These are phyloP conservation scores for Fusarium duplospermum DNA, from an alignment of 2,329 filamentous ascomycete species.

Conservation along the genomic window DNA sequence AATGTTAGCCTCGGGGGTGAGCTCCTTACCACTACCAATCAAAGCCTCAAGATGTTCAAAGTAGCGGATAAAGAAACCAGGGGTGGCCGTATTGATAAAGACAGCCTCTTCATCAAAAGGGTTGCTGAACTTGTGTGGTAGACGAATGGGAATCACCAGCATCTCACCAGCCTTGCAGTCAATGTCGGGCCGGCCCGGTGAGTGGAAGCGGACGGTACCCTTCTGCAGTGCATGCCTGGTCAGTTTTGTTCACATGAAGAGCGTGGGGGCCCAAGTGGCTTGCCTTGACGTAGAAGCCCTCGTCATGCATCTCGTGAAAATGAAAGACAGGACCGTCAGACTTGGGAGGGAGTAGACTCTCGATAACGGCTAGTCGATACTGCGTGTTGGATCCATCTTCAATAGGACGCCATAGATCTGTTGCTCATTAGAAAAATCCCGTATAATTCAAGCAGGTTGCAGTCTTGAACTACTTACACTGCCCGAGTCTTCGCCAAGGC, in stretches of 20 bases:
- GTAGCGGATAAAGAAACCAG: conserved; percentile 38
- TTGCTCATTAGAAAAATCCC: background rate
- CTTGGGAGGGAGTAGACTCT: conserved; percentile 32
- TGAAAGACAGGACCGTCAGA: conserved; percentile 35
- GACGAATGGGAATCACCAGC: conserved; percentile 37
- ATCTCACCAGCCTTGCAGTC: conserved; percentile 38
- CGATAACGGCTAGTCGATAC: conserved; percentile 32
- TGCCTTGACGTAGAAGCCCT: conserved; percentile 36
- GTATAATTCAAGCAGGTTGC: background rate
- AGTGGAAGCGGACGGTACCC: conserved; percentile 38
- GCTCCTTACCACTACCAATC: conserved; percentile 28
- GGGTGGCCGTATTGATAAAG: conserved; percentile 39
- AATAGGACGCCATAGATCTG: conserved; percentile 35
- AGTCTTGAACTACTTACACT: conserved; percentile 21
- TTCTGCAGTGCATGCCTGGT: conserved; percentile 11
- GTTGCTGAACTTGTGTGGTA: conserved; percentile 42
- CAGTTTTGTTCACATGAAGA: background rate
- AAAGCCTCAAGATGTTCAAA: conserved; percentile 37
- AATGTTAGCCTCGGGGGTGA: conserved; percentile 32
- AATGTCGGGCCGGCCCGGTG: conserved; percentile 29
- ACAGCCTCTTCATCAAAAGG: conserved; percentile 40
- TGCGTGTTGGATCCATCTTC: conserved; percentile 39
- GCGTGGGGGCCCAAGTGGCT: background rate
- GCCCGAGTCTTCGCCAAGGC: conserved; percentile 35
- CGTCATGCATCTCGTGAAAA: conserved; percentile 40